Conservation (phyloP, 768 basidiomycete species). For the Boletus rubescentipes region DNA sequence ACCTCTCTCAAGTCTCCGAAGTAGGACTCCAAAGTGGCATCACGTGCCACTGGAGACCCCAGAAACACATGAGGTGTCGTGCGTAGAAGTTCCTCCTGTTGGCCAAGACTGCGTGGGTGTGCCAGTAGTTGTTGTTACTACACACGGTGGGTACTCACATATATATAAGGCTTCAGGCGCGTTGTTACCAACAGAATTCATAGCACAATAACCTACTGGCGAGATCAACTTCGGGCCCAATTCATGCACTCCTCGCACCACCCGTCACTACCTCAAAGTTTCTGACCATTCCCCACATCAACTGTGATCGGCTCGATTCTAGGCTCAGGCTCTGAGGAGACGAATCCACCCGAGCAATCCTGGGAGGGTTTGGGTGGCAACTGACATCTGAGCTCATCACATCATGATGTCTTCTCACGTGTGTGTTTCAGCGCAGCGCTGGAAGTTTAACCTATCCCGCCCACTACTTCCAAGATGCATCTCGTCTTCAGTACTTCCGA, state of each 20-base stretch:
- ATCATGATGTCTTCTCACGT: constrained; percentile 9
- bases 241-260: neutral
- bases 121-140: no score
- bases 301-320: neutral
- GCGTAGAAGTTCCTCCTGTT: no score
- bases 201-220: neutral
- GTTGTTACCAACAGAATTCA: neutral
- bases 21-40: no score
- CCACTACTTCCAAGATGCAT: constrained; percentile 12
- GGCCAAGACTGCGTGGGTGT: no score
- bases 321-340: neutral
- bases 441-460: neutral
- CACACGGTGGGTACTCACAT: no score
- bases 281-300: neutral
- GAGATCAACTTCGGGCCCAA: neutral
- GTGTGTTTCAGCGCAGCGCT: neutral
- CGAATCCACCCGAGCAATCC: neutral
- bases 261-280: neutral
- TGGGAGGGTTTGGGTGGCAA: neutral
- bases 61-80: no score
- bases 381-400: constrained; percentile 15
- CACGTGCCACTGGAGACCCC: no score
- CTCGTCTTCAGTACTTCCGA: constrained; percentile 23
- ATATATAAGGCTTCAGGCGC: neutral
- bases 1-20: no score